These are phyloP conservation scores for Prosopis cineraria DNA, from an alignment of 306 rosid genomes.

Conservation along the genomic window DNA sequence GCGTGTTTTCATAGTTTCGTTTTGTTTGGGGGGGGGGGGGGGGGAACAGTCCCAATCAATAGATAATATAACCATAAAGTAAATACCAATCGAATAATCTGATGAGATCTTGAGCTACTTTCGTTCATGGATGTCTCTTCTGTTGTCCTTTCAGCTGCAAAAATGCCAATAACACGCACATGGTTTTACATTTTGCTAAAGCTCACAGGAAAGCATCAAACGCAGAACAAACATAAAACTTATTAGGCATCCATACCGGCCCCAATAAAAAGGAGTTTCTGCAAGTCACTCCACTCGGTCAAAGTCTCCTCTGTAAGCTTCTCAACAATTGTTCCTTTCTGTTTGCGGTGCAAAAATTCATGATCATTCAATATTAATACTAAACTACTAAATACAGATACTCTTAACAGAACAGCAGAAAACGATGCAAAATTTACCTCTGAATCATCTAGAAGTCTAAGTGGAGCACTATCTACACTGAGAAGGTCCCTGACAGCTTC, in stretches of 20 bases:
- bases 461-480: constrained; percentile 47
- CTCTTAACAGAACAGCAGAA: not conserved
- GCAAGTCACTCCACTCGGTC: constrained; percentile 59
- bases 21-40: not conserved
- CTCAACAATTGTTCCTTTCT: constrained; percentile 88
- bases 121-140: constrained; percentile 95
- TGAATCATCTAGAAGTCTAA: constrained; percentile 88
- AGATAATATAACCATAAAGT: constrained; percentile 10
- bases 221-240: constrained; percentile 4
- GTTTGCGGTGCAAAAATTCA: constrained; percentile 33
- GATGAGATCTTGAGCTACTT: constrained; percentile 96
- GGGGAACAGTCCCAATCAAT: not conserved
- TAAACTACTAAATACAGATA: not conserved
- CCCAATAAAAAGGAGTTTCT: constrained; percentile 65
- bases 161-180: constrained; percentile 1
- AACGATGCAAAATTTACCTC: constrained; percentile 56
- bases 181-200: constrained; percentile 15
- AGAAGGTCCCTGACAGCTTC: constrained; percentile 92
- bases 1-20: constrained; percentile 37
- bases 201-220: constrained; percentile 10
- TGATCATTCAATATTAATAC: constrained; percentile 19
- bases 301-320: constrained; percentile 78
- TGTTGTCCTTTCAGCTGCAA: constrained; percentile 81
- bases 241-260: constrained; percentile 54
- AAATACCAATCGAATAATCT: constrained; percentile 84